phyloP scores from a whole-genome alignment of 139 green algal genomes.

The Chlamydomonas sp. region DNA sequence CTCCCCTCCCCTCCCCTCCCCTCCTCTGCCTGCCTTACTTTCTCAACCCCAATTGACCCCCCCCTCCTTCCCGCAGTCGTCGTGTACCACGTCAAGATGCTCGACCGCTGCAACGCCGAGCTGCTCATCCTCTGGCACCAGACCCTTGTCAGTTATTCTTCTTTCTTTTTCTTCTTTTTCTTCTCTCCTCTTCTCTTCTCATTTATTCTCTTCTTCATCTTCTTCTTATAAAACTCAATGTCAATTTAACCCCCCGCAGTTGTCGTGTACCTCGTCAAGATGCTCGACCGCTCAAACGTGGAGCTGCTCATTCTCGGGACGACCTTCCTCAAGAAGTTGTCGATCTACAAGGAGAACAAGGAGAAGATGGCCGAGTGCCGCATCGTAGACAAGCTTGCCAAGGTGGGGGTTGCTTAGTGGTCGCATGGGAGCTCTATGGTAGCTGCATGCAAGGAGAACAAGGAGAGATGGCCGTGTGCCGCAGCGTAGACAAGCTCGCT shows the following conservation, averaged over 20 bases:
- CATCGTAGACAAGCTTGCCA: slow-evolving; percentile 54
- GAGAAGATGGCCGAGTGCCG: slow-evolving; percentile 49
- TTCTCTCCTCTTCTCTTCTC: too few relatives aligned
- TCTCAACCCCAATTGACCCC: too few relatives aligned
- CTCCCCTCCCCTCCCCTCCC: too few relatives aligned
- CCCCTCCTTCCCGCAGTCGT: too few relatives aligned
- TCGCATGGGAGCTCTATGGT: too few relatives aligned
- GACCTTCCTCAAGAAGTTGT: slow-evolving; percentile 80
- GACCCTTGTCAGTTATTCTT: too few relatives aligned
- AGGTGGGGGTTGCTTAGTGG: too few relatives aligned
- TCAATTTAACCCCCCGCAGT: too few relatives aligned
- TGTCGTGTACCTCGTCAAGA: slow-evolving; percentile 61
- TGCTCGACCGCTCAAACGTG: slow-evolving; percentile 66
- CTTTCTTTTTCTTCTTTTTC: too few relatives aligned
- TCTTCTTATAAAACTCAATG: too few relatives aligned
- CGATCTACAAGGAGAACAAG: slow-evolving; percentile 44
- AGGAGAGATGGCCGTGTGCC: slow-evolving; percentile 49
- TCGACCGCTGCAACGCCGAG: slow-evolving; percentile 68
- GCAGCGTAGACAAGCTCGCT: slow-evolving; percentile 52
- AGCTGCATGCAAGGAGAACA: slow-evolving; percentile 47
- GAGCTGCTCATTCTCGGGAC: slow-evolving; percentile 76
- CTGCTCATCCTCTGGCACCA: slow-evolving; percentile 75
- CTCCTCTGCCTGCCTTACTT: too few relatives aligned
- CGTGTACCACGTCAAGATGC: slow-evolving; percentile 64
- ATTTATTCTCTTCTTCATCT: too few relatives aligned